Evolutionary conservation across 1,139 yeast species (phyloP).

Genomic region (Sugiyamaella neomexicana): DNA sequence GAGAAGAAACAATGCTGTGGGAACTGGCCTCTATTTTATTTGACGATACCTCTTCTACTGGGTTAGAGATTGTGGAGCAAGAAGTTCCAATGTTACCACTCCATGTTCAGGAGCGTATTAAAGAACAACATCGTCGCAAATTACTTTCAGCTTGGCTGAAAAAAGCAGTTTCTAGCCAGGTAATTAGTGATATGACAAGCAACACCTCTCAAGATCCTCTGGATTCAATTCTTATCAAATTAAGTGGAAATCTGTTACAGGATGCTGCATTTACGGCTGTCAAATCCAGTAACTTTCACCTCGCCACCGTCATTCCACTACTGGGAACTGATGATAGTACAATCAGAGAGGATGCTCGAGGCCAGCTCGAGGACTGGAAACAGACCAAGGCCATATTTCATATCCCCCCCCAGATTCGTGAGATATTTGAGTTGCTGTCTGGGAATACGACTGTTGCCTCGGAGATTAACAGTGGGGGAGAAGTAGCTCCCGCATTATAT

Average conservation of each 20-base stretch:
- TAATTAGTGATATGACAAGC: conserved; percentile 33
- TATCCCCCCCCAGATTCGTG: conserved; percentile 56
- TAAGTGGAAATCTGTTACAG: conserved; percentile 59
- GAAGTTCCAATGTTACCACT: conserved; percentile 18
- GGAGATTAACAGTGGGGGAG: conserved; percentile 39
- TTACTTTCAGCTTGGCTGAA: conserved; percentile 61
- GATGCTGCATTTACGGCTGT: conserved; percentile 65
- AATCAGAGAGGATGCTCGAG: conserved; percentile 54
- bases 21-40: conserved; percentile 58
- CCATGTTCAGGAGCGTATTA: conserved; percentile 36
- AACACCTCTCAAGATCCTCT: conserved; percentile 36
- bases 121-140: conserved; percentile 48
- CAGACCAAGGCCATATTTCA: conserved; percentile 43
- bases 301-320: conserved; percentile 68
- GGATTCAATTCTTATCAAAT: conserved; percentile 52
- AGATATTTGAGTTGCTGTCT: conserved; percentile 63
- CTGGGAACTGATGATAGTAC: conserved; percentile 60
- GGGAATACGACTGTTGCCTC: conserved; percentile 46
- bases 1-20: conserved; percentile 42
- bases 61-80: conserved; percentile 26
- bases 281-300: conserved; percentile 59
- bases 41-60: conserved; percentile 45
- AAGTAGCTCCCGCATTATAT: conserved; percentile 36
- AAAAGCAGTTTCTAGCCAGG: conserved; percentile 51
- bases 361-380: conserved; percentile 53